Percentiles rank a stretch among this genome's conserved stretches.
phyloP scores from a whole-genome alignment of 257 asterid genomes.

The Cinchona pubescens region DNA sequence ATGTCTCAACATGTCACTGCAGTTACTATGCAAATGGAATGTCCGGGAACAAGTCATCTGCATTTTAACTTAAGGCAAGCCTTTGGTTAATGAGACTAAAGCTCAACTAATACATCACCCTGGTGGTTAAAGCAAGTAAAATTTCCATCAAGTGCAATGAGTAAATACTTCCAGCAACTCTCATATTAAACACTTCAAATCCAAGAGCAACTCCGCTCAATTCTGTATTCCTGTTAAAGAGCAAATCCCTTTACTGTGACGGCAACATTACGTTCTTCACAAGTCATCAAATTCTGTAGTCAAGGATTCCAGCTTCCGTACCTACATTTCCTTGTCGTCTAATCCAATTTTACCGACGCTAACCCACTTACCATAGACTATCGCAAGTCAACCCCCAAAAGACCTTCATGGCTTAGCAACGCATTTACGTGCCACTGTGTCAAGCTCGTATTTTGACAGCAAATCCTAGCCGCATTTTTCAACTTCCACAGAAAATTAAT shows the following conservation, averaged over 20 bases:
- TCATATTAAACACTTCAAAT: not conserved
- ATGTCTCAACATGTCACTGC: not conserved
- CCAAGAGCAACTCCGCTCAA: not conserved
- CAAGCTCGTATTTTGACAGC: not conserved
- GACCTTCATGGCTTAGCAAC: not conserved
- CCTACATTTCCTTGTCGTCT: not conserved
- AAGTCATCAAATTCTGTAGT: not conserved
- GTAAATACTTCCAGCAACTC: not conserved
- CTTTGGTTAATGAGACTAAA: not conserved
- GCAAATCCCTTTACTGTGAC: not conserved
- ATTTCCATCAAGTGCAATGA: not conserved
- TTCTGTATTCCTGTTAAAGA: not conserved
- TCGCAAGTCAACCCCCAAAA: not conserved
- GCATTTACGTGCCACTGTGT: not conserved
- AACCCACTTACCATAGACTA: not conserved
- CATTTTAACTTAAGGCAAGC: not conserved
- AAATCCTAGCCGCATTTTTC: not conserved
- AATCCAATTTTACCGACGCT: not conserved
- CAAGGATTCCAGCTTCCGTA: not conserved
- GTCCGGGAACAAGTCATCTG: not conserved
- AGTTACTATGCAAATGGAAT: not conserved
- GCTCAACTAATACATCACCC: not conserved
- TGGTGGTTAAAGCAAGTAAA: not conserved
- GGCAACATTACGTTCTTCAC: not conserved
- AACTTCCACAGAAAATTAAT: not conserved